A percentile compares a stretch with the other conserved stretches of the same genome.
Conservation (phyloP, 139 green algal species). For the Ostreobium quekettii region DNA sequence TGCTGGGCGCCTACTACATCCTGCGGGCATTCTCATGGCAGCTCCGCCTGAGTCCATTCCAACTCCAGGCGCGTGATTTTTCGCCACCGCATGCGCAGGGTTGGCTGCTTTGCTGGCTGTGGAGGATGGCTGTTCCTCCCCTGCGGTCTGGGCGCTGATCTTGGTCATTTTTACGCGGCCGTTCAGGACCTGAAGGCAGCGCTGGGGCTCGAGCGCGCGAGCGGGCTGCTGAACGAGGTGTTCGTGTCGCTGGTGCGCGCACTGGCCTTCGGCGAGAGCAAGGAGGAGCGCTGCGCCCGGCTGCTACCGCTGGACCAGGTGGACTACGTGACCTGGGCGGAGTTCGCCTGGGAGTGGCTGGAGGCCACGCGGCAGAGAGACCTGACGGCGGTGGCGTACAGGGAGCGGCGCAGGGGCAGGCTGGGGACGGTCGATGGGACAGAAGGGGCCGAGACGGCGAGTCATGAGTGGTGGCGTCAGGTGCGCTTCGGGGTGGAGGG, state of each 20-base stretch:
- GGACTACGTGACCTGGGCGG: conserved; percentile 61
- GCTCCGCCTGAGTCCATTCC: conserved; percentile 61
- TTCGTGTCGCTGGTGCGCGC: background rate
- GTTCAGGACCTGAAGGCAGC: background rate
- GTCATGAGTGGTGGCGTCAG: no score
- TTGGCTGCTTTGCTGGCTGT: no score
- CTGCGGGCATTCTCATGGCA: conserved; percentile 71
- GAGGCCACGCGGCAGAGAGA: conserved; percentile 25
- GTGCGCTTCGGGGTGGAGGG: no score
- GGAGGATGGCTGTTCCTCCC: no score
- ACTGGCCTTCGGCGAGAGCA: conserved; percentile 7
- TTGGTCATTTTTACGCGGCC: no score
- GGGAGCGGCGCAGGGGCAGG: background rate
- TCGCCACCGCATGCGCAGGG: no score
- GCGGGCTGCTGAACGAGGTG: background rate
- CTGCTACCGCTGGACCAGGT: conserved; percentile 35
- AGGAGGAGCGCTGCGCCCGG: conserved; percentile 9
- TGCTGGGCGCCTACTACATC: conserved; percentile 46
- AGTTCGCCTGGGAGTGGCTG: conserved; percentile 64
- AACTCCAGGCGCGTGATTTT: conserved; percentile 27
- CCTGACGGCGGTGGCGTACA: no score
- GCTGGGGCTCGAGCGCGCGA: background rate
- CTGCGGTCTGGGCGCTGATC: no score
- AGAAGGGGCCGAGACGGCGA: no score
- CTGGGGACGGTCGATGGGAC: conserved; percentile 16